phyloP scores from a whole-genome alignment of 139 green algal species.

The Choricystis sp. region DNA sequence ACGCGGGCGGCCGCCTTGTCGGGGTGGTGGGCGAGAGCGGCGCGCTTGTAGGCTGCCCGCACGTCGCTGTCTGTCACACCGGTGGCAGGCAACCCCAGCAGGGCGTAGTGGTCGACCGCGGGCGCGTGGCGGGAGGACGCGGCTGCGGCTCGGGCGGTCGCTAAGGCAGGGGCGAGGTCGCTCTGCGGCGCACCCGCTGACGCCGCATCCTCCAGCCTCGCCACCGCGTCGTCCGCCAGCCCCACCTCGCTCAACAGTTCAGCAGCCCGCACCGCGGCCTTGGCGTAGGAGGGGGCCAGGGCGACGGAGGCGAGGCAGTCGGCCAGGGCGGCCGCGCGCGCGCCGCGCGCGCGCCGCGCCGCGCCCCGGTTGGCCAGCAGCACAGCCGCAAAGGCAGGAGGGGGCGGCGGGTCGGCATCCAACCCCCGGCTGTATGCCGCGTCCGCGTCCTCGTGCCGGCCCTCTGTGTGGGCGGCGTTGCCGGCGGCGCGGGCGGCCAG shows the following conservation, averaged over 20 bases:
- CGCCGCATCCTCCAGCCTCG: slow-evolving; percentile 11
- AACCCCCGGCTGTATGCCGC: slow-evolving; percentile 9
- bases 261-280: slow-evolving; percentile 5
- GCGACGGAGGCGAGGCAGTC: slow-evolving; percentile 41
- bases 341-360: slow-evolving; percentile 19
- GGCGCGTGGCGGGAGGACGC: neutral
- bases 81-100: neutral
- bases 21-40: neutral
- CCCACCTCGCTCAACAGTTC: slow-evolving; percentile 19
- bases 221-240: slow-evolving; percentile 8
- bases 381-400: slow-evolving; percentile 32
- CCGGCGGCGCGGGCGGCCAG: neutral
- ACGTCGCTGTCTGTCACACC: neutral
- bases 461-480: slow-evolving; percentile 5
- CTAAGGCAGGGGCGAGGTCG: neutral
- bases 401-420: neutral
- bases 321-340: slow-evolving; percentile 33
- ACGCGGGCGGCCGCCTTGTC: neutral
- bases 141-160: too few relatives aligned
- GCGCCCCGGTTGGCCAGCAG: slow-evolving; percentile 52
- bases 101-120: neutral
- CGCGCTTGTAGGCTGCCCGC: neutral
- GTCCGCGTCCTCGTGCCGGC: slow-evolving; percentile 1
- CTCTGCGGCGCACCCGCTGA: too few relatives aligned
- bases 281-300: slow-evolving; percentile 34